Evolutionary conservation across 2,329 filamentous ascomycete species (phyloP), one percentile per base, ranked within the genome.

Genomic region (Ramularia collo-cygni): DNA sequence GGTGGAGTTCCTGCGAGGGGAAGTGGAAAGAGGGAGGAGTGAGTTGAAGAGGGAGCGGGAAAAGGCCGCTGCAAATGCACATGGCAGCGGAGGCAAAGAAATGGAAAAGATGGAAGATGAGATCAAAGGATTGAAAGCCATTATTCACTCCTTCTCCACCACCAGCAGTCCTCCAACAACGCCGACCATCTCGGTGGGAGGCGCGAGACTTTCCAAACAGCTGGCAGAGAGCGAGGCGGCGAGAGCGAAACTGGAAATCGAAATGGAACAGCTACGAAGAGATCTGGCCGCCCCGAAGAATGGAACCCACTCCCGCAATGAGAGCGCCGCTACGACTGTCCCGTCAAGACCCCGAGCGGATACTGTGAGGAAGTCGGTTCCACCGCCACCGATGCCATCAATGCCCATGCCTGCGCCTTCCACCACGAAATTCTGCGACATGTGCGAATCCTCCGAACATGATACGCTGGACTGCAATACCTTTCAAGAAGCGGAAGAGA

Each of bases 71-170:
- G 75, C 76, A 9, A 58, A 77, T 41, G 60, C 64, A 43, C 59
- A 60, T 28, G 35, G 51, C 39, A 52, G 63, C 9, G 38, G 52
- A 26, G 74, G 76, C 30, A 86, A 86, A 62, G 88, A 95, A 48
- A 65, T 96, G 19, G 88, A 93, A 59, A 85, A 94, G 59, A 92
- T 93, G 60, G 90, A 98, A 56, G 92, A 98, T 55, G 92, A 98
- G 68, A 96, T 98, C 57, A 78, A 90, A 47, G 92, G 92, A 33
- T 75, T 98, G 50, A 98, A 96, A 65, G 90, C 92, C 30, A 96
- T 98, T 59, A 96, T 98, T 45, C 90, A 96, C 65, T 95, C 87
- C 13, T 72, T 98, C 27, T 95, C 88, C 61, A 76, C 87, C 46
- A 86, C n/a, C n/a, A n/a, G n/a, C n/a, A n/a, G n/a, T n/a, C n/a